Evolutionary conservation across 257 asterid species (phyloP), one percentile per base, ranked within the genome.

Genomic region (Datura wrightii): DNA sequence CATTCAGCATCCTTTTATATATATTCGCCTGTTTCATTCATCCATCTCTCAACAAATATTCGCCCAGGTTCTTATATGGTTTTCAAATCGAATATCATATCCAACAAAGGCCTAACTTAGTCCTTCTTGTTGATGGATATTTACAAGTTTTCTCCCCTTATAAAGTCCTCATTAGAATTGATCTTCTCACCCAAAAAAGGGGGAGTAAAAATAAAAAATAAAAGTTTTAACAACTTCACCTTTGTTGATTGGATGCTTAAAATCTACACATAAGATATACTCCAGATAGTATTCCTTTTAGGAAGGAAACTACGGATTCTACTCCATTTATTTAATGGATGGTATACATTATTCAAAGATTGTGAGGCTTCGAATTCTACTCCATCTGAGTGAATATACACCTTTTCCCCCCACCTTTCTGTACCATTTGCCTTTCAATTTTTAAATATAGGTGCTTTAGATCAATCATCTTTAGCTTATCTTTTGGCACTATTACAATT

Each of bases 361-460:
- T 52, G 63, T 50, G 63, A 14, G 82, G 82, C 63, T 50, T 31
- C 24, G 13, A 76, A 14, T 50, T 24, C 31, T 24, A 1, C 5
- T 6, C 48, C 82, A 52, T 52, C 31, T 76, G 63, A 78, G 63
- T 78, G 82, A 78, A 76, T 52, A 76, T 74, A 13, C 60, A 48
- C 19, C 11, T 72, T 72, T 44, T n/a, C 55, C 55, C 55, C 55
- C 79, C 59, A 46, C 59, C 44, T 76, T 48, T 14, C 31, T 76
- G 63, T 52, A 3, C 41, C 48, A 74, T 24, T 36, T 74, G 60
- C 60, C 44, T 48, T 69, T 4, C 0, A 53, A 78, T 52, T 50
- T 78, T 4, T 15, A 11, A 0, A 3, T 36, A 6, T 4, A 13
- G 10, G 14, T 11, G 13, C 9, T 4, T 10, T 2, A 48, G 74